Evolutionary conservation across 306 rosid genomes (phyloP), one percentile per base, ranked within the genome.

Genomic region (Cicer bijugum): DNA sequence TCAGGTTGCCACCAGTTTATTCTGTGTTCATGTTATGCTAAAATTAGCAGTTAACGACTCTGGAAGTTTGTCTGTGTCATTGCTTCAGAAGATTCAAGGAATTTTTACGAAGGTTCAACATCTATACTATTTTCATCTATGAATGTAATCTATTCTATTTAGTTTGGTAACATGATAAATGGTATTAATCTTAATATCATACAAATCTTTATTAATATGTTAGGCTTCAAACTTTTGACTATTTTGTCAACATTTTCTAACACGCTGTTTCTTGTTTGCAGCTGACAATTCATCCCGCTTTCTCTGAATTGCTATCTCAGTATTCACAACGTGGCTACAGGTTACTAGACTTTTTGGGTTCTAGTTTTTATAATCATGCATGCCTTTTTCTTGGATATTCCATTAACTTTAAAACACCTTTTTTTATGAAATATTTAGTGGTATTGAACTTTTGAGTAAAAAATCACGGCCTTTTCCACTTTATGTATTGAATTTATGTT

Each of bases 261-360:
- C 51, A 37, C 64, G 40, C 58, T 8, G 65, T 78, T 71, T 82
- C 66, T 65, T 74, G 58, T 68, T 84, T 85, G 88, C 91, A 94
- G 98, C 81, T 94, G 80, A 86, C 86, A 81, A 74, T 67, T 84
- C 92, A 85, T 74, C 95, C 96, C 60, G 94, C 98, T 45, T 94
- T 94, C 83, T 76, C 83, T 71, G 95, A 89, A 78, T 81, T 94
- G 86, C 62, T 82, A 12, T 81, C 88, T 45, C 91, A 89, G 71
- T 88, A 91, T 82, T 89, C 96, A 67, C 90, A 85, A 67, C 91
- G 78, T 72, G 89, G 95, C 73, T 91, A 89, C 93, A 91, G 98
- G 98, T 94, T 69, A 80, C 45, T 45, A 39, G 45, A 76, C 73
- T 76, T 62, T 52, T 63, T 50, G 33, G 48, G 11, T 69, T 66